Base-by-base conservation (phyloP, 306 rosid genomes). In the Vigna radiata region DNA sequence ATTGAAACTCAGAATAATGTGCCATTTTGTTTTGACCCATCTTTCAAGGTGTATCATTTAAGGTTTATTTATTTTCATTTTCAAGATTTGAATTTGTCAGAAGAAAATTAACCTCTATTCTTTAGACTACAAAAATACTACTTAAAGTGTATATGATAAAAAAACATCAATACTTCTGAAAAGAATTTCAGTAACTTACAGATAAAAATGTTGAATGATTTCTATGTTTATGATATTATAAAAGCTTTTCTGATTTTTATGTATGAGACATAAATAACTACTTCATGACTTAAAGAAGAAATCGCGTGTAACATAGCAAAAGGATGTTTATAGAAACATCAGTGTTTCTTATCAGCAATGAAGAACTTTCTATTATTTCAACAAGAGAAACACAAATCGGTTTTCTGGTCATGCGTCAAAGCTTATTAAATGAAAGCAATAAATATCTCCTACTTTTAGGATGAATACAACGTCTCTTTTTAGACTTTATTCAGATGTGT, bases 341-440 rank as follows among this genome's bases (percentile, higher is more conserved):
- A 29, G 5, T 68, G 58, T 27, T 59, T 25, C 65, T 6, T 12
- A 59, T 60, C 12, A 60, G 43, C 21, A 61, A 16, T 33, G 29
- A 56, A 8, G 50, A 59, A 78, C 61, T 78, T 47, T 31, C 43
- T 59, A 4, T 36, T 58, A 12, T 37, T 65, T 49, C 55, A 44
- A 5, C 50, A 70, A 70, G 48, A 43, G 48, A 6, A 25, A 58
- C 5, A 58, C 15, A 27, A 25, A 17, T 53, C 7, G 31, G 64
- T 48, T 12, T 13, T 60, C 10, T 25, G 48, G 8, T 56, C 55
- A 37, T 17, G 17, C 33, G 33, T 29, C 33, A 29, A 29, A 29
- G 33, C 33, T 58, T 33, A 59, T 46, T 68, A 69, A 58, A 68
- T 77, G 70, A 77, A 68, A 69, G 47, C 55, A 66, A 66, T 62